A percentile compares a stretch with the other conserved stretches of the same genome.
These are phyloP conservation scores for Trichophyton mentagrophytes DNA, from an alignment of 2,329 filamentous ascomycete genomes.

Conservation along the genomic window DNA sequence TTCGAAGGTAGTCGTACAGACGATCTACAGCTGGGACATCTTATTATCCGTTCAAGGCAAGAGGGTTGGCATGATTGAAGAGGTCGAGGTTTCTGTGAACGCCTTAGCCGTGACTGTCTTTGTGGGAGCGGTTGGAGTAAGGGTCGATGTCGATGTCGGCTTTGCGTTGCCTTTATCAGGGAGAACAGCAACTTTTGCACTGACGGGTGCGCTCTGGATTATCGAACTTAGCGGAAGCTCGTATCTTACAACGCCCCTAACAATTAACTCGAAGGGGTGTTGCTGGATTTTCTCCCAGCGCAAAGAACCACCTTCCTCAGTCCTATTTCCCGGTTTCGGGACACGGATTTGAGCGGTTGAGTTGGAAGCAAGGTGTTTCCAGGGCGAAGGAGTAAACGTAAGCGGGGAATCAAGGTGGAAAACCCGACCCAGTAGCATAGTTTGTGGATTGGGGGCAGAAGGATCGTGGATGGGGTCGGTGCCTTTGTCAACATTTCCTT, in stretches of 20 bases:
- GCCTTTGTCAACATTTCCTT: conserved; percentile 38
- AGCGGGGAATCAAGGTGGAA: conserved; percentile 76
- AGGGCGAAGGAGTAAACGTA: conserved; percentile 78
- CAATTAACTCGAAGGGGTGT: conserved; percentile 84
- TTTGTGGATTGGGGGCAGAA: conserved; percentile 49
- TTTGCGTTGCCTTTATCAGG: conserved; percentile 20
- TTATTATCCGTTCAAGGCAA: not conserved
- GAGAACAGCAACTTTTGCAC: conserved; percentile 29
- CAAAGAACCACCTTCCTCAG: conserved; percentile 64
- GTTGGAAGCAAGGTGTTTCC: conserved; percentile 57
- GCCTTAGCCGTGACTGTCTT: not conserved
- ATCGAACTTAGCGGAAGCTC: conserved; percentile 47
- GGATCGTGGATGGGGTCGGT: conserved; percentile 52
- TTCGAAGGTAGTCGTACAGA: not conserved
- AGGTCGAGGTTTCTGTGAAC: not conserved
- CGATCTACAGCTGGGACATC: not conserved
- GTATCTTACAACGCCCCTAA: conserved; percentile 84
- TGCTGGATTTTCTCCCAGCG: conserved; percentile 85
- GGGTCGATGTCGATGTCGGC: not conserved
- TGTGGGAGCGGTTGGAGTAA: not conserved
- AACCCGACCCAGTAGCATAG: conserved; percentile 84
- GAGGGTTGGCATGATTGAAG: not conserved
- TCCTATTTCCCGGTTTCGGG: conserved; percentile 72
- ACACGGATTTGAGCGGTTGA: conserved; percentile 78
- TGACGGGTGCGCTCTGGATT: conserved; percentile 39